Conservation (phyloP, 495 filamentous ascomycete genomes). For the Xylaria longipes region DNA sequence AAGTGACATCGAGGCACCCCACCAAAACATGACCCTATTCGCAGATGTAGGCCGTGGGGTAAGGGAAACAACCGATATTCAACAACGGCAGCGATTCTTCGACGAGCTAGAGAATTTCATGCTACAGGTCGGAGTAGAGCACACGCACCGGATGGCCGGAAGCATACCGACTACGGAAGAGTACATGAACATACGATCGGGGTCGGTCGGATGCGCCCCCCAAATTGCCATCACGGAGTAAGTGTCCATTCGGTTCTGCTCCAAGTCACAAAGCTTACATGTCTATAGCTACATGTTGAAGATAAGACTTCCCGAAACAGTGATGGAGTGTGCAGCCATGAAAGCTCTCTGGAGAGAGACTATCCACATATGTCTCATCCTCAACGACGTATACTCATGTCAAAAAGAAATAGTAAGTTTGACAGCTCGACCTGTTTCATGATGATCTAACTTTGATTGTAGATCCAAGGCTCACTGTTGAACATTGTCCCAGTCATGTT, state of each 20-base stretch:
- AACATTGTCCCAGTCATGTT: conserved; percentile 38
- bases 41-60: conserved; percentile 33
- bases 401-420: conserved; percentile 42
- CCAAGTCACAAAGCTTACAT: conserved; percentile 7
- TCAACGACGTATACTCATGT: conserved; percentile 38
- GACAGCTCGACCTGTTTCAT: no score
- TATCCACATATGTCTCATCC: conserved; percentile 37
- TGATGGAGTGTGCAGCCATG: conserved; percentile 38
- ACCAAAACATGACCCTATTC: conserved; percentile 38
- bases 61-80: conserved; percentile 27
- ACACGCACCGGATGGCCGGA: conserved; percentile 34
- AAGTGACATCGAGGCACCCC: conserved; percentile 22
- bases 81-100: conserved; percentile 38
- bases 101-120: conserved; percentile 39
- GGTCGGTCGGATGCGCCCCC: conserved; percentile 39
- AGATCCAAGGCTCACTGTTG: conserved; percentile 37
- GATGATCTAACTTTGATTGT: conserved; percentile 1
- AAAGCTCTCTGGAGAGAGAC: conserved; percentile 38
- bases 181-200: conserved; percentile 36
- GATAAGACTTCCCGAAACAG: conserved; percentile 34
- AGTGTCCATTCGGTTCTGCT: neutral
- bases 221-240: conserved; percentile 42
- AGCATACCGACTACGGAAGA: conserved; percentile 33
- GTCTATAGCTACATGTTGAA: conserved; percentile 35
- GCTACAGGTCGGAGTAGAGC: conserved; percentile 37